Evolutionary conservation across 1,284 basidiomycete genomes (phyloP).

Genomic region (Apiotrichum sp.): DNA sequence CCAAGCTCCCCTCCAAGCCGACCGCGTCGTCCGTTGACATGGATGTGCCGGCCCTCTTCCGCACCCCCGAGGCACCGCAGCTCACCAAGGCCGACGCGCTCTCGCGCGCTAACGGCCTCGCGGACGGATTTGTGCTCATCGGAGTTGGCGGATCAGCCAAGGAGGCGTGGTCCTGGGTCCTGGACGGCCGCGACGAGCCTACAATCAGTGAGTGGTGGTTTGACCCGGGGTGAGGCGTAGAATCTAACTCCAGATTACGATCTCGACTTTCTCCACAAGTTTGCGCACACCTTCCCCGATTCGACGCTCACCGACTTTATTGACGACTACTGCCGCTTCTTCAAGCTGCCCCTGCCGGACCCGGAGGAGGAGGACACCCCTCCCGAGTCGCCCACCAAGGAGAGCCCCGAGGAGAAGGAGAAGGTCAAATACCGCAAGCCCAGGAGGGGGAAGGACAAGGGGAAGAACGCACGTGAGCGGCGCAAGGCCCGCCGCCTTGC

Average conservation of each 20-base stretch:
- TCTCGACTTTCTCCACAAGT: constrained; percentile 58
- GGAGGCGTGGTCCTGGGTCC: constrained; percentile 51
- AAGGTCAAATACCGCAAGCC: constrained; percentile 17
- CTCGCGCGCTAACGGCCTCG: constrained; percentile 41
- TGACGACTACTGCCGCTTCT: constrained; percentile 62
- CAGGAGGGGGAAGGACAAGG: constrained; percentile 12
- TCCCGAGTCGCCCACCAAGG: constrained; percentile 20
- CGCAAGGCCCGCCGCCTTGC: constrained; percentile 26
- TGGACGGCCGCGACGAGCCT: constrained; percentile 71
- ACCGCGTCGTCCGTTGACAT: not conserved
- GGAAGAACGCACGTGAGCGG: constrained; percentile 32
- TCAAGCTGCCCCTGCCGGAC: constrained; percentile 51
- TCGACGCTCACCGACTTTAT: constrained; percentile 58
- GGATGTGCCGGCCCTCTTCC: constrained; percentile 20
- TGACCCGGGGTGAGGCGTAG: not conserved
- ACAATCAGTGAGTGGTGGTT: constrained; percentile 55
- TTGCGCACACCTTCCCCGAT: constrained; percentile 62
- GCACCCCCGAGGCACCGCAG: constrained; percentile 46
- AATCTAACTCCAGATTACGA: constrained; percentile 54
- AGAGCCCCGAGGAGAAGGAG: constrained; percentile 27
- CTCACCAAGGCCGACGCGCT: constrained; percentile 45
- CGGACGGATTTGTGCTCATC: constrained; percentile 43
- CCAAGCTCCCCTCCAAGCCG: constrained; percentile 3
- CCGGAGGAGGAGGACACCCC: constrained; percentile 47
- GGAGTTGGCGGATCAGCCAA: constrained; percentile 34